Evolutionary conservation across 1,284 basidiomycete species (phyloP).

Genomic region (Ceratobasidium theobromae): DNA sequence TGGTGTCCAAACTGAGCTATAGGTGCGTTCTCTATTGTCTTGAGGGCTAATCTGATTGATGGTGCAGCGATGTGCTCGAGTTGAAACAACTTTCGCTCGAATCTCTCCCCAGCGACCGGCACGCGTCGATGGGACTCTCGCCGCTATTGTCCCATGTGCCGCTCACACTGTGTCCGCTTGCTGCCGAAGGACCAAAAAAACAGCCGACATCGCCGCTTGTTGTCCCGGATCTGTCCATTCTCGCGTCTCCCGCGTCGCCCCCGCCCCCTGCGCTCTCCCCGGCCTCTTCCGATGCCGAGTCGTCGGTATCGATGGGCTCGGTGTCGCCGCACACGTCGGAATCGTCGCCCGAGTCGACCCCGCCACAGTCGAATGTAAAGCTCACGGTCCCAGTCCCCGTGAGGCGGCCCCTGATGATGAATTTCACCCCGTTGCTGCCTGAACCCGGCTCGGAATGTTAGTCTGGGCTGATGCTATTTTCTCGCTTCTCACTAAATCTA

Average conservation of each 20-base stretch:
- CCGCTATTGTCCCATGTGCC: slow-evolving; percentile 17
- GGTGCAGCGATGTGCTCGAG: slow-evolving; percentile 23
- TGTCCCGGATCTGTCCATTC: slow-evolving; percentile 20
- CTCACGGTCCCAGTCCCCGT: slow-evolving; percentile 13
- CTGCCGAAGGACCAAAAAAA: slow-evolving; percentile 7
- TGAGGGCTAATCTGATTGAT: not conserved
- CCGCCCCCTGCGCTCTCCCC: not conserved
- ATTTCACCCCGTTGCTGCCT: slow-evolving; percentile 7
- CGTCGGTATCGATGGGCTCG: slow-evolving; percentile 3
- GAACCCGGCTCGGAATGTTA: slow-evolving; percentile 29
- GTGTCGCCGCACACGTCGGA: slow-evolving; percentile 1
- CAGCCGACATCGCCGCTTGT: not conserved
- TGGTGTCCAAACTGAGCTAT: slow-evolving; percentile 26
- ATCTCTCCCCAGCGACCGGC: slow-evolving; percentile 21
- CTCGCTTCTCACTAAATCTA: not conserved
- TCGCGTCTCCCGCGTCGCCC: slow-evolving; percentile 13
- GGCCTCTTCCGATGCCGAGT: not conserved
- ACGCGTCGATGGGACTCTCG: slow-evolving; percentile 19
- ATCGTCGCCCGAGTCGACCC: slow-evolving; percentile 11
- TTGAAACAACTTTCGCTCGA: slow-evolving; percentile 27
- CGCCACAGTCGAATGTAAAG: not conserved
- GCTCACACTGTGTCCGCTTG: slow-evolving; percentile 8
- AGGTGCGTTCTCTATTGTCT: slow-evolving; percentile 12
- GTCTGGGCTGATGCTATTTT: slow-evolving; percentile 7
- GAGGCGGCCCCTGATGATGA: slow-evolving; percentile 18